phyloP scores from a whole-genome alignment of 805 yeast species.

The Monosporozyma aquatica region DNA sequence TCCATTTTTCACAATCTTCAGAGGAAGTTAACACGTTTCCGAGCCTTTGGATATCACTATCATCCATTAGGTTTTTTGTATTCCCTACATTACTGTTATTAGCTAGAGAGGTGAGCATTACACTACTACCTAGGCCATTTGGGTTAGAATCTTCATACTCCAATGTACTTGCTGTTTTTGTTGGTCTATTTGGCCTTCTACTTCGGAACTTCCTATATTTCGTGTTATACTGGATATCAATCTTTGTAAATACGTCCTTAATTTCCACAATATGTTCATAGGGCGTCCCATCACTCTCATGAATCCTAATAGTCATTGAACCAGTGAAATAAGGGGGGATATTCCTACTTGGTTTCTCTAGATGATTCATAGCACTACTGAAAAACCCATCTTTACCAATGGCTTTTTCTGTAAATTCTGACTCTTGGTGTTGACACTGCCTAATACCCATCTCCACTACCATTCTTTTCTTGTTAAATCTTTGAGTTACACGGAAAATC shows the following conservation, averaged over 20 bases:
- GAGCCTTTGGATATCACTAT: conserved; percentile 26
- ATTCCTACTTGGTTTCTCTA: conserved; percentile 16
- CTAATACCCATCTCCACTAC: conserved; percentile 90
- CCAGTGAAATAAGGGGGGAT: conserved; percentile 56
- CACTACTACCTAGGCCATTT: conserved; percentile 15
- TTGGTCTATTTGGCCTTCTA: conserved; percentile 30
- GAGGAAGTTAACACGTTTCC: conserved; percentile 69
- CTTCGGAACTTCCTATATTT: conserved; percentile 78
- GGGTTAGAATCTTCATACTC: conserved; percentile 32
- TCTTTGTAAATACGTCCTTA: conserved; percentile 72
- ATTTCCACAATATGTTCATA: conserved; percentile 94
- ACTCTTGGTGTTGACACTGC: conserved; percentile 70
- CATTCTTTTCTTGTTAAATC: conserved; percentile 88
- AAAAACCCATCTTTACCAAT: conserved; percentile 24
- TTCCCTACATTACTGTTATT: not conserved
- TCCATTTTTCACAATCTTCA: conserved; percentile 62
- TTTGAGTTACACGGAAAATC: conserved; percentile 75
- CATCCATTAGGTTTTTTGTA: conserved; percentile 1
- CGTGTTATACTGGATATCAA: conserved; percentile 92
- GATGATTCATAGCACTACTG: conserved; percentile 20
- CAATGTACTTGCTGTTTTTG: conserved; percentile 23
- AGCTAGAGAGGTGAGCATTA: conserved; percentile 12
- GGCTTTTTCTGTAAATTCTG: conserved; percentile 24
- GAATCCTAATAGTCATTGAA: conserved; percentile 93
- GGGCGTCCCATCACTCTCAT: conserved; percentile 97